Percentiles rank a stretch among this genome's conserved stretches.
These are phyloP conservation scores for Aspergillus hiratsukae DNA, from an alignment of 2,329 filamentous ascomycete species.

Conservation along the genomic window DNA sequence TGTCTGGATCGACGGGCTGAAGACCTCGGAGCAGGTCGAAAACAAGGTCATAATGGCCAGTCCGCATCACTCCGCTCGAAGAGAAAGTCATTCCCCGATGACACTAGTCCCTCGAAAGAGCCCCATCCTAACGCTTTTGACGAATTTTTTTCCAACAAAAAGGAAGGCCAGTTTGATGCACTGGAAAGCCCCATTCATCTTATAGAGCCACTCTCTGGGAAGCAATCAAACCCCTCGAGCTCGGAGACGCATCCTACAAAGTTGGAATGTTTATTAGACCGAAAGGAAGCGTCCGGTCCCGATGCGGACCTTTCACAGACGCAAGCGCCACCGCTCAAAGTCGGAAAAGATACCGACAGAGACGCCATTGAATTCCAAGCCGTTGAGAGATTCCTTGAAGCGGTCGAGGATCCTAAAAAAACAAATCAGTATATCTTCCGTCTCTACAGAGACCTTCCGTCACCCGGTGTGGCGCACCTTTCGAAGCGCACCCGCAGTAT, in stretches of 20 bases:
- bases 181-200: neutral
- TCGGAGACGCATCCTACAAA: neutral
- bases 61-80: neutral
- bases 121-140: neutral
- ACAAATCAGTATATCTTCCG: constrained; percentile 49
- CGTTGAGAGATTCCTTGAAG: constrained; percentile 36
- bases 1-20: neutral
- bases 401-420: constrained; percentile 42
- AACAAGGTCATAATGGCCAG: neutral
- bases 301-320: neutral
- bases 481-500: constrained; percentile 51
- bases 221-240: neutral
- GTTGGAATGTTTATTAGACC: neutral
- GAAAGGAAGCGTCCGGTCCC: neutral
- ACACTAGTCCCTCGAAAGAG: neutral
- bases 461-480: constrained; percentile 52
- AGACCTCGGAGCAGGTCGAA: neutral
- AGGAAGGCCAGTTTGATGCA: neutral
- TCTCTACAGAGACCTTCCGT: constrained; percentile 50
- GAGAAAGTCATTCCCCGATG: neutral
- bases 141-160: neutral
- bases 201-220: neutral
- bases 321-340: constrained; percentile 27
- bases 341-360: constrained; percentile 15
- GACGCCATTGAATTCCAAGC: constrained; percentile 33